Evolutionary conservation across 2,329 filamentous ascomycete species (phyloP).

Genomic region (Thelonectria rubi): DNA sequence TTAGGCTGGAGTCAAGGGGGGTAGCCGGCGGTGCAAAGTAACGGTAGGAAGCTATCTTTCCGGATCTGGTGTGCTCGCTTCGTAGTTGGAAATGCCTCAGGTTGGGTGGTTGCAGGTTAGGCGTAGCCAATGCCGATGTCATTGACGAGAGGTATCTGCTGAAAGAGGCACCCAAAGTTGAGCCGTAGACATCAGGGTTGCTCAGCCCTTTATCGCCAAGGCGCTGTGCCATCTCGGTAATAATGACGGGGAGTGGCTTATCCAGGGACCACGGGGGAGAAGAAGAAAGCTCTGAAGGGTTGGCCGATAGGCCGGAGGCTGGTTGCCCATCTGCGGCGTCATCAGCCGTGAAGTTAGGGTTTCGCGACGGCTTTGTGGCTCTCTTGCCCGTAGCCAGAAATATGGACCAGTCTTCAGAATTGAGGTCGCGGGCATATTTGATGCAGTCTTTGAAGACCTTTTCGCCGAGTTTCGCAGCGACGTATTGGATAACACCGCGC

Average conservation of each 20-base stretch:
- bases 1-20: neutral
- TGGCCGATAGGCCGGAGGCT: constrained; percentile 34
- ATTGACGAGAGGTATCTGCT: constrained; percentile 50
- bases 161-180: constrained; percentile 50
- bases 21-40: constrained; percentile 39
- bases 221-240: constrained; percentile 43
- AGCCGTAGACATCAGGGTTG: constrained; percentile 50
- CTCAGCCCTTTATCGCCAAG: constrained; percentile 45
- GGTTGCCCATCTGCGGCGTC: constrained; percentile 41
- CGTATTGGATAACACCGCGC: constrained; percentile 64
- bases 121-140: constrained; percentile 47
- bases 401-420: constrained; percentile 63
- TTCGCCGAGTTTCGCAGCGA: constrained; percentile 63
- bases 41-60: constrained; percentile 50
- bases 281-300: constrained; percentile 38
- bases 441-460: constrained; percentile 70
- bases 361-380: constrained; percentile 41
- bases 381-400: constrained; percentile 61
- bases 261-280: constrained; percentile 48
- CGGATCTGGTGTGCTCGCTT: constrained; percentile 48
- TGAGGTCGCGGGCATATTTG: constrained; percentile 65
- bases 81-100: constrained; percentile 48
- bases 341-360: constrained; percentile 31
- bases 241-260: constrained; percentile 46
- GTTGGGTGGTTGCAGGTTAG: constrained; percentile 45